Evolutionary conservation across 192 early-diverging fungal species (phyloP).

Genomic region (Spinellus fusiger): DNA sequence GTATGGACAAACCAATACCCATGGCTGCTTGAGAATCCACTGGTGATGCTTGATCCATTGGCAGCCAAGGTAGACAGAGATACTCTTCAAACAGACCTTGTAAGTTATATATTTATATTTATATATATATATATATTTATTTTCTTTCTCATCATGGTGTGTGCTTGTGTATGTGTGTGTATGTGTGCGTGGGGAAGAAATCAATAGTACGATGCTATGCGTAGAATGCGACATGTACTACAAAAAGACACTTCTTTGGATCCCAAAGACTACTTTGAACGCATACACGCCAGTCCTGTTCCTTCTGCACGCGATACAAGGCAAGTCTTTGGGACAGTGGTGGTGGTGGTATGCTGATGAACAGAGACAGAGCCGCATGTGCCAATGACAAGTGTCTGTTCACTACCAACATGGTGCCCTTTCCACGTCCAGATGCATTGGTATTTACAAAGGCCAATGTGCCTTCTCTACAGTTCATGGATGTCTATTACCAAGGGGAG

Average conservation of each 20-base stretch:
- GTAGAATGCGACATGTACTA: conserved; percentile 37
- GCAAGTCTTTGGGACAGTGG: conserved; percentile 9
- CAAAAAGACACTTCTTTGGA: conserved; percentile 30
- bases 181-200: neutral
- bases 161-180: neutral
- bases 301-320: conserved; percentile 36
- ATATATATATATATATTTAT: conserved; percentile 29
- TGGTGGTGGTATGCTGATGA: neutral
- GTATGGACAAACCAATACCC: conserved; percentile 60
- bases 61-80: conserved; percentile 36
- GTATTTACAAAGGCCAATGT: conserved; percentile 27
- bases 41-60: conserved; percentile 22
- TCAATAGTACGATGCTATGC: conserved; percentile 42
- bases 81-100: conserved; percentile 39
- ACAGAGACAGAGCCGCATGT: conserved; percentile 37
- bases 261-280: conserved; percentile 40
- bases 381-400: conserved; percentile 49
- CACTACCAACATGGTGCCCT: conserved; percentile 43
- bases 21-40: conserved; percentile 43
- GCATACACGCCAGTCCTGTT: conserved; percentile 37
- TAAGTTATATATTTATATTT: conserved; percentile 15
- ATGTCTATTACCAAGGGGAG: conserved; percentile 13
- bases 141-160: conserved; percentile 2
- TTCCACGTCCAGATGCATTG: conserved; percentile 38
- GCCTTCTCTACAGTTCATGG: conserved; percentile 25